phyloP scores from a whole-genome alignment of 1,284 basidiomycete species.

The Ganoderma lingzhi region DNA sequence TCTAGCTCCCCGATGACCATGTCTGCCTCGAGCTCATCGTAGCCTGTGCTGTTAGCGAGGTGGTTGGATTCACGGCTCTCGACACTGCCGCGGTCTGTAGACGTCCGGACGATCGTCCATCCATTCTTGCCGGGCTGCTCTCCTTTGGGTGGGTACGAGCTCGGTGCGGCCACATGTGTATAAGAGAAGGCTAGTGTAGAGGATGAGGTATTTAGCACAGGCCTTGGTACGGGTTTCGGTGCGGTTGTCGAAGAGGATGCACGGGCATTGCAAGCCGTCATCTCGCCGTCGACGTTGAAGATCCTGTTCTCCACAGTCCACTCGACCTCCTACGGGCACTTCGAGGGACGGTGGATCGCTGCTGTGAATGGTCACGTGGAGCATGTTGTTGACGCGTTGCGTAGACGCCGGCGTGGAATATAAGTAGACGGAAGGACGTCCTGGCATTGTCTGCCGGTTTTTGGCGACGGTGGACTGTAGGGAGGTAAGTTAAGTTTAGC shows the following conservation, averaged over 20 bases:
- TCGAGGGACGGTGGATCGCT: neutral
- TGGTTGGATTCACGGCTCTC: slow-evolving; percentile 40
- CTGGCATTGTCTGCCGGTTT: no score
- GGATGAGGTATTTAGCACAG: slow-evolving; percentile 58
- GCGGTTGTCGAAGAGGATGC: slow-evolving; percentile 51
- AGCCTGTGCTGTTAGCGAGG: slow-evolving; percentile 40
- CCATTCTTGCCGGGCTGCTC: slow-evolving; percentile 62
- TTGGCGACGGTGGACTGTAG: no score
- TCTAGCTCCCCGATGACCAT: slow-evolving; percentile 81
- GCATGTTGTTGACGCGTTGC: no score
- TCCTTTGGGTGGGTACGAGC: slow-evolving; percentile 71
- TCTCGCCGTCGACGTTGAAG: slow-evolving; percentile 36
- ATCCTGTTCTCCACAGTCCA: neutral
- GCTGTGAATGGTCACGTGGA: no score
- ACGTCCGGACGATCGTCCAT: slow-evolving; percentile 78
- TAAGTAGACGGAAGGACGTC: no score
- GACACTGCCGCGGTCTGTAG: slow-evolving; percentile 43
- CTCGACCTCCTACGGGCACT: neutral
- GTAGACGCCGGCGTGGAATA: no score
- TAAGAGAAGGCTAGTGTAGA: slow-evolving; percentile 82
- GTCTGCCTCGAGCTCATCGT: slow-evolving; percentile 65
- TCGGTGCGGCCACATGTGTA: slow-evolving; percentile 80
- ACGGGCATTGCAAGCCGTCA: slow-evolving; percentile 55
- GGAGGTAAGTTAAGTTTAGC: no score
- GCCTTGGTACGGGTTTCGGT: slow-evolving; percentile 64